Evolutionary conservation across 352 stramenopile genomes (phyloP).

Genomic region (Pythium brachiatum): DNA sequence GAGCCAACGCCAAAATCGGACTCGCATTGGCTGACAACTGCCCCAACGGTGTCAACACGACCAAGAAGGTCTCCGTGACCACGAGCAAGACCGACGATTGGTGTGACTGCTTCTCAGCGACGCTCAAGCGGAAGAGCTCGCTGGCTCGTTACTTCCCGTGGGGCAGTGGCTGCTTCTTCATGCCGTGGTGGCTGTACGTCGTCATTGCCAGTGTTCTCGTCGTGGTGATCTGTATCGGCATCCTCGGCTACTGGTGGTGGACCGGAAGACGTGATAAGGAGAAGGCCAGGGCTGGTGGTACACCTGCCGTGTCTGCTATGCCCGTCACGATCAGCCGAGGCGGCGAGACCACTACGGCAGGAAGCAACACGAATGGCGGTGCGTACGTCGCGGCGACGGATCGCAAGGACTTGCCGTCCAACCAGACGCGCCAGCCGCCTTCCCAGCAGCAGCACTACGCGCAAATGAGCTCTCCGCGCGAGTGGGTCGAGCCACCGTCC

Average conservation of each 20-base stretch:
- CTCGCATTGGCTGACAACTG: conserved; percentile 76
- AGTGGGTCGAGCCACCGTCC: conserved; percentile 33
- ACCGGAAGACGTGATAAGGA: conserved; percentile 21
- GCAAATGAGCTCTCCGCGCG: conserved; percentile 63
- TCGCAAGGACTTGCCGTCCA: neutral
- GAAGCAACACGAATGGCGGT: neutral
- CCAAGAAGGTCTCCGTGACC: conserved; percentile 63
- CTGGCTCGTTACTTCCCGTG: conserved; percentile 61
- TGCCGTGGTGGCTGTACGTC: conserved; percentile 86
- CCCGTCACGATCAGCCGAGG: neutral
- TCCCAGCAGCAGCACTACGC: conserved; percentile 16
- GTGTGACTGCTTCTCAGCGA: conserved; percentile 71
- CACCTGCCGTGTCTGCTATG: conserved; percentile 1
- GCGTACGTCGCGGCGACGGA: neutral
- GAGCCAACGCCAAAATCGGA: conserved; percentile 47
- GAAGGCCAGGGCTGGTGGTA: neutral
- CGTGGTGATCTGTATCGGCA: conserved; percentile 48
- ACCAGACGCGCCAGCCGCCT: conserved; percentile 7
- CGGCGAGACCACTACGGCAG: neutral
- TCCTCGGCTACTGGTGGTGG: conserved; percentile 63
- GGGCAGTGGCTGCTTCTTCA: conserved; percentile 73
- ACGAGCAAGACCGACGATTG: conserved; percentile 41
- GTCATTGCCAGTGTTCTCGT: conserved; percentile 58
- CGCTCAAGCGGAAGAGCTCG: conserved; percentile 53
- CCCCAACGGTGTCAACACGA: conserved; percentile 67